These are phyloP conservation scores for Alternaria longipes DNA, from an alignment of 2,329 filamentous ascomycete genomes.

Conservation along the genomic window DNA sequence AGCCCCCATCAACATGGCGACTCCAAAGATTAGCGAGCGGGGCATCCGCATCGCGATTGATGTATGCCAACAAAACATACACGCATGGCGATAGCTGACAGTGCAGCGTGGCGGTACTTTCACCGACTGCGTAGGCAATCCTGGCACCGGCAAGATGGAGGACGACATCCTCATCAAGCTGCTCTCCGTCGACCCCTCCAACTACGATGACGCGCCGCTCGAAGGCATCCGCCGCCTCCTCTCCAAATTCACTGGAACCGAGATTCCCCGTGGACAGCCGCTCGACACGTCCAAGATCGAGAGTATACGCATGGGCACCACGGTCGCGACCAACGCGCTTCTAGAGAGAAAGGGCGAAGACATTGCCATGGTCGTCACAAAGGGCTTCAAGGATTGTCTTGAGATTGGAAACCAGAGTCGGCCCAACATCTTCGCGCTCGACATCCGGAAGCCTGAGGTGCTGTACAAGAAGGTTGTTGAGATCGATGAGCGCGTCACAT, in stretches of 20 bases:
- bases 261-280: slow-evolving; percentile 80
- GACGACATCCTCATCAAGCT: slow-evolving; percentile 87
- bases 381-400: slow-evolving; percentile 87
- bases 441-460: slow-evolving; percentile 86
- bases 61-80: slow-evolving; percentile 28
- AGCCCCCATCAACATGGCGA: slow-evolving; percentile 29
- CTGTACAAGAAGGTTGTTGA: slow-evolving; percentile 88
- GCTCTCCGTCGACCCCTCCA: slow-evolving; percentile 86
- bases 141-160: slow-evolving; percentile 71
- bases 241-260: slow-evolving; percentile 75
- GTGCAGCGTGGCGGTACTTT: slow-evolving; percentile 82
- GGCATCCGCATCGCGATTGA: slow-evolving; percentile 79
- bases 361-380: slow-evolving; percentile 86
- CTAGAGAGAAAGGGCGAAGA: slow-evolving; percentile 90
- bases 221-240: slow-evolving; percentile 90
- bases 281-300: slow-evolving; percentile 86
- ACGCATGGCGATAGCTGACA: not conserved
- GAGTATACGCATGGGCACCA: slow-evolving; percentile 95
- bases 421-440: slow-evolving; percentile 89
- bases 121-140: slow-evolving; percentile 89
- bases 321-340: slow-evolving; percentile 90
- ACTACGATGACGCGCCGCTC: slow-evolving; percentile 89
- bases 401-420: slow-evolving; percentile 90
- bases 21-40: slow-evolving; percentile 49
- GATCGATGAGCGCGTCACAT: slow-evolving; percentile 86